Base-by-base conservation (phyloP, 225 moss, liverwort and hornwort species). In the Antitrichia curtipendula region DNA sequence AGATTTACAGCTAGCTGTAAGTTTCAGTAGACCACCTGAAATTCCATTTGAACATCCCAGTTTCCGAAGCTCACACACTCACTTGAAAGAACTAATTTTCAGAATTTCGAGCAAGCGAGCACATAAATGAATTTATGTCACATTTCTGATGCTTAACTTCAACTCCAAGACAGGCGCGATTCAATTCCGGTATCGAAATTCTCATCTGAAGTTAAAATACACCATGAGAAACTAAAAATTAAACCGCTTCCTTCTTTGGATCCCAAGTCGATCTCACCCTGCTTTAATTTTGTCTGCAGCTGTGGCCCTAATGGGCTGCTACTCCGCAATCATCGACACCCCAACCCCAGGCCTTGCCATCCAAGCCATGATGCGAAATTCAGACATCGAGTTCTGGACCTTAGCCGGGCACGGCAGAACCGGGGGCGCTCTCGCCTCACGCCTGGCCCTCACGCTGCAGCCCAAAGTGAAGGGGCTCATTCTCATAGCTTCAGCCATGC, bases 391-490 rank as follows among this genome's bases (percentile, higher is more conserved):
- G 49, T 19, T 80, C 43, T 95, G 95, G 95, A 49, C 84, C 20
- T 57, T 95, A 12, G 88, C 62, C 16, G 95, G 95, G 40, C 94
- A 95, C 49, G 95, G 95, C 71, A 84, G 32, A 6, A 90, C 72
- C 9, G 95, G 94, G 32, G 85, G 88, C 1, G 57, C 22, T 34
- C 32, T 94, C 13, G 94, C 94, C 11, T 92, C 94, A 3, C 75
- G 76, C 66, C 34, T 95, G 32, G 86, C 83, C 4, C 41, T 86
- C 9, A 83, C 90, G 6, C 78, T 94, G 77, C 86, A 91, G 45
- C 94, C 95, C 22, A 91, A 84, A 86, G 91, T 93, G 43, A 92
- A 92, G 84, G 87, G 82, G n/a, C 88, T 95, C 38, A 53, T 95
- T 79, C 90, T 95, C 15, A 29, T 95, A 49, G 94, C 93, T 31